Conservation (phyloP, 371 early-diverging fungal species). For the Rhizopus stolonifer region DNA sequence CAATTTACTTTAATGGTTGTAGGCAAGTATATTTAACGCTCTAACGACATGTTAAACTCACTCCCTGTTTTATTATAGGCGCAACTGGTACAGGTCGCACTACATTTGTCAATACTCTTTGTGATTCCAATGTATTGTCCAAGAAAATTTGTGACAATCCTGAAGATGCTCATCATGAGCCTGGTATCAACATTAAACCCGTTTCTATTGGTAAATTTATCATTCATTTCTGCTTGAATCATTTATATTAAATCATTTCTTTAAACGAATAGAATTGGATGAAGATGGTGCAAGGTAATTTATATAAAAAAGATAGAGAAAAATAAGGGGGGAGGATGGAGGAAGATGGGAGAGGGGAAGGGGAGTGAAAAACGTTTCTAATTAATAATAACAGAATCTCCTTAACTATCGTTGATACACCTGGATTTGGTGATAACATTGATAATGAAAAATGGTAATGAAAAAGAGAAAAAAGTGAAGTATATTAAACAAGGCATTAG, state of each 20-base stretch:
- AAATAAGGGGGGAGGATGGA: background rate
- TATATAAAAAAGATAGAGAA: constrained; percentile 17
- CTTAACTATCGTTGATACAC: constrained; percentile 86
- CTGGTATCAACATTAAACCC: constrained; percentile 88
- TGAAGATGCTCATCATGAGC: constrained; percentile 88
- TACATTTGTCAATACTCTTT: constrained; percentile 98
- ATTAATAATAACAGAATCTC: constrained; percentile 14
- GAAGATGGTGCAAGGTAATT: constrained; percentile 89
- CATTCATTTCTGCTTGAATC: no score
- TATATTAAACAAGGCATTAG: constrained; percentile 31
- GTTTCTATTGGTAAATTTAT: constrained; percentile 65
- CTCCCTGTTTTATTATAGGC: constrained; percentile 49
- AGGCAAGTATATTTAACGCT: constrained; percentile 60
- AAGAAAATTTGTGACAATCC: constrained; percentile 74
- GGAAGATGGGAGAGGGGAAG: constrained; percentile 4
- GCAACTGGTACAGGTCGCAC: constrained; percentile 96
- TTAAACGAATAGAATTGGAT: constrained; percentile 72
- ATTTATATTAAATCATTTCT: no score
- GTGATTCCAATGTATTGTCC: constrained; percentile 69
- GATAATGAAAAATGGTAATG: constrained; percentile 74
- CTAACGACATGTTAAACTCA: background rate
- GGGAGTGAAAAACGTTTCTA: constrained; percentile 3
- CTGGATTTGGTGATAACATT: constrained; percentile 94
- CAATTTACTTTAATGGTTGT: constrained; percentile 96
- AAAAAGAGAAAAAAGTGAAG: background rate